phyloP scores from a whole-genome alignment of 169 alveolate genomes.

The Eimeria necatrix region DNA sequence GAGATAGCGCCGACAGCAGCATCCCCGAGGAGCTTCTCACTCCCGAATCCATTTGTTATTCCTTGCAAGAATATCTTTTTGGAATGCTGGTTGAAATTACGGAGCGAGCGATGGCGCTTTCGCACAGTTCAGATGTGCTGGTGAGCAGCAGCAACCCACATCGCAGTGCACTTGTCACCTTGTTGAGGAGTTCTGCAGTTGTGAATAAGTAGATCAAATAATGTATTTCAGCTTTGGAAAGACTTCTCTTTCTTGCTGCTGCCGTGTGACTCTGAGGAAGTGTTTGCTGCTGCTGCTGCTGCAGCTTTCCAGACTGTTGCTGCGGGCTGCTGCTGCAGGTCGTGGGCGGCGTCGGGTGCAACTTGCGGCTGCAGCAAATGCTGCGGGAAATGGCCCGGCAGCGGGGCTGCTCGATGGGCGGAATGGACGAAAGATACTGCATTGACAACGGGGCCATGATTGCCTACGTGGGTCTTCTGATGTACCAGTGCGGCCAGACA shows the following conservation, averaged over 20 bases:
- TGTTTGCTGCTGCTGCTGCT: not conserved
- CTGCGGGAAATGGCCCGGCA: constrained; percentile 96
- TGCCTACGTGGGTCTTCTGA: constrained; percentile 96
- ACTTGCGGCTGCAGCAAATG: constrained; percentile 97
- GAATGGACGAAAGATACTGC: constrained; percentile 99
- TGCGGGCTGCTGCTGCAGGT: constrained; percentile 79
- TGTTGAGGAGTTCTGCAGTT: not conserved
- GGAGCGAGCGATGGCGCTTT: constrained; percentile 99
- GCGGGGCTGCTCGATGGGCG: constrained; percentile 97
- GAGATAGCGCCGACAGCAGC: not conserved
- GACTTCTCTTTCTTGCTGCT: not conserved
- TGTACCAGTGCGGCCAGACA: constrained; percentile 85
- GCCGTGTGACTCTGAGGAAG: not conserved
- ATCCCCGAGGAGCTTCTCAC: constrained; percentile 1
- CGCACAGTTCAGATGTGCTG: constrained; percentile 96
- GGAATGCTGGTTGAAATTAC: constrained; percentile 99
- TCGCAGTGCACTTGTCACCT: not conserved
- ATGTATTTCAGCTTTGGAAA: too few relatives aligned
- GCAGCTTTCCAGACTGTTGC: too few relatives aligned
- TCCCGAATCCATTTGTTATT: constrained; percentile 91
- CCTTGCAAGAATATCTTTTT: constrained; percentile 97
- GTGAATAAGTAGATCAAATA: too few relatives aligned
- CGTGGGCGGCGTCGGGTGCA: constrained; percentile 99
- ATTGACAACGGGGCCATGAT: constrained; percentile 99
- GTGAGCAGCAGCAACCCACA: constrained; percentile 37